Evolutionary conservation across 805 yeast genomes (phyloP).

Genomic region (Ogataea haglerorum): DNA sequence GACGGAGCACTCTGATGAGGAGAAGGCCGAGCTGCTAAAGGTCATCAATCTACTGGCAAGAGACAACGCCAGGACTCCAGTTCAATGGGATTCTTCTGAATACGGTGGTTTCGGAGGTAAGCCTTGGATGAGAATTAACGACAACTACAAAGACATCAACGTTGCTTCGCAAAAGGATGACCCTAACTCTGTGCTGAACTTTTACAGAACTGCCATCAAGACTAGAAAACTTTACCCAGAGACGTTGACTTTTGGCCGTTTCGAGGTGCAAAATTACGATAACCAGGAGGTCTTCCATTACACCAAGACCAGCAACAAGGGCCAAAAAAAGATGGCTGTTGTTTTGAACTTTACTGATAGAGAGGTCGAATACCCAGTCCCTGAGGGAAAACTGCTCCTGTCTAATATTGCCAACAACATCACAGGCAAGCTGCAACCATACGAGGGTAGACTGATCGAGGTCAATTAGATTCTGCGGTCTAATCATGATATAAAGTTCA

Average conservation of each 20-base stretch:
- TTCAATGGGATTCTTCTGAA: slow-evolving; percentile 2
- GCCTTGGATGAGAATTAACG: slow-evolving; percentile 56
- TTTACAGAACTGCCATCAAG: slow-evolving; percentile 42
- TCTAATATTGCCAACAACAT: not conserved
- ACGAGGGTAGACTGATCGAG: slow-evolving; percentile 1
- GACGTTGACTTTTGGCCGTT: slow-evolving; percentile 42
- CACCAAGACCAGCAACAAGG: slow-evolving; percentile 35
- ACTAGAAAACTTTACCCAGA: slow-evolving; percentile 45
- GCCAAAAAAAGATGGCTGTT: slow-evolving; percentile 31
- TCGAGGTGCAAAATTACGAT: slow-evolving; percentile 42
- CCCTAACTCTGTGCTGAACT: slow-evolving; percentile 42
- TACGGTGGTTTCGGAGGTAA: slow-evolving; percentile 23
- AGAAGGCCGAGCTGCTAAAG: not conserved
- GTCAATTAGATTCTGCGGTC: not conserved
- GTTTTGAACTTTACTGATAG: slow-evolving; percentile 43
- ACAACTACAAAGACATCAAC: slow-evolving; percentile 47
- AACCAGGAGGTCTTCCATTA: slow-evolving; percentile 41
- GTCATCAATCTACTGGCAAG: not conserved
- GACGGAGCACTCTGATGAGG: not conserved
- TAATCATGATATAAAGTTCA: too few relatives aligned
- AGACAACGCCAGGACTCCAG: slow-evolving; percentile 1
- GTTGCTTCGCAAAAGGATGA: slow-evolving; percentile 44
- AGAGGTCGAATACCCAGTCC: not conserved
- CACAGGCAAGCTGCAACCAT: slow-evolving; percentile 1
- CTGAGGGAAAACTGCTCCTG: not conserved